Base-by-base conservation (phyloP, 2,329 filamentous ascomycete species). In the Colletotrichum neosansevieriae region DNA sequence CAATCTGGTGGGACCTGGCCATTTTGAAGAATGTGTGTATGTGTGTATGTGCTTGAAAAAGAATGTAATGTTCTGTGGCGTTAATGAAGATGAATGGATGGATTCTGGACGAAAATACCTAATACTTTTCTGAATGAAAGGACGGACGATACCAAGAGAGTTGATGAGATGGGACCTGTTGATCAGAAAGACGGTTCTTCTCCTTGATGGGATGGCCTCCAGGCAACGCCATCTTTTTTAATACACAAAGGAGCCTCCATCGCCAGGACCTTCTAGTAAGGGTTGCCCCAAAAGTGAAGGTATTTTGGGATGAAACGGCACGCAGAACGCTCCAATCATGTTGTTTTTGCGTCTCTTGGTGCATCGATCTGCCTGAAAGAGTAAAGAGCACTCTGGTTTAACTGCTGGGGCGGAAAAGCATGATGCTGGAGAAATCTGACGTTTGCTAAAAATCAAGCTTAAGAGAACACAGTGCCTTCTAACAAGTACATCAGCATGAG, bases 221-320 rank as follows among this genome's bases (percentile, higher is more conserved):
- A 59, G 40, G 38, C 29, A n/a, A n/a, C 6, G 45, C 60, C 21
- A 47, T 59, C 65, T 65, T 51, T 51, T 63, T 63, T 62, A 36
- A 38, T 53, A 65, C 19, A 21, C 49, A 34, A 3, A 36, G n/a
- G 17, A n/a, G 19, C 50, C 21, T 54, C 36, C 54, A 47, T 65
- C 47, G 65, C 65, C 61, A 56, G 65, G 60, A 56, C 12, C 4
- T 42, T 36, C 40, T 64, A 17, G 61, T 56, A 63, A 47, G 47
- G 40, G 44, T 58, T 21, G 3, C 12, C 47, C 19, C 40, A 24
- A 21, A 47, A 40, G 32, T 57, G 50, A 34, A 21, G 58, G 40
- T 36, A 65, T 50, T 54, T 47, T 64, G 54, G n/a, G n/a, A 65
- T 68, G 53, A 38, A 42, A 59, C 65, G 60, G 54, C 38, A 47